Evolutionary conservation across 2,329 filamentous ascomycete genomes (phyloP), one percentile per base, ranked within the genome.

Genomic region (Aspergillus japonicus): DNA sequence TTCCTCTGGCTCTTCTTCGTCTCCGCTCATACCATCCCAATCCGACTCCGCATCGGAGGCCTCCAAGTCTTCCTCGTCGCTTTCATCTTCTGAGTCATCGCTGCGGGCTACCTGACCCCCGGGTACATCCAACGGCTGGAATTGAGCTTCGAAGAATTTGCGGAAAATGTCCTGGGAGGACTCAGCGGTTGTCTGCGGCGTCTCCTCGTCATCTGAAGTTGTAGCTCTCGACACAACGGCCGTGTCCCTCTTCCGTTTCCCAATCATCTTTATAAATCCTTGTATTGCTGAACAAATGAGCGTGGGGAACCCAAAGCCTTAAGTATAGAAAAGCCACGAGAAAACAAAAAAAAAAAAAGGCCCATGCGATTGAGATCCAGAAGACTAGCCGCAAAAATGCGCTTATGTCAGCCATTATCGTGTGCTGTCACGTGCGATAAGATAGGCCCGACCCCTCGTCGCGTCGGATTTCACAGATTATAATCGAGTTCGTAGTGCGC

Each of bases 141-240:
- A 98, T 71, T 90, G 88, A 29, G 91, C 86, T 77, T 97, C 95
- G 72, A 98, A 98, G 72, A 94, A 89, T 67, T 86, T 86, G 59
- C 88, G 87, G 70, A 99, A 91, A 59, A 93, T 84, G 58, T 89
- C 91, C 67, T 91, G 87, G 12, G 89, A 82, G 60, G 87, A 83
- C 64, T 78, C 73, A 1, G 68, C 59, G 24, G 64, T 66, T 31
- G 65, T 62, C 5, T 66, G 62, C 31, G 65, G 60, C 29, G 67
- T 58, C 42, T 69, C 69, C 44, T 64, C 44, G 33, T 68, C 69
- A 52, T 65, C 63, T 39, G 52, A 55, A 58, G 67, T 64, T 51
- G 52, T 64, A 16, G 61, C 66, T 55, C 69, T 61, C 21, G 71
- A 68, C 55, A 67, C 66, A 61, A 74, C 68, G 44, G 70, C 62